Base-by-base conservation (phyloP, 352 stramenopile species). In the Globisporangium viniferum region DNA sequence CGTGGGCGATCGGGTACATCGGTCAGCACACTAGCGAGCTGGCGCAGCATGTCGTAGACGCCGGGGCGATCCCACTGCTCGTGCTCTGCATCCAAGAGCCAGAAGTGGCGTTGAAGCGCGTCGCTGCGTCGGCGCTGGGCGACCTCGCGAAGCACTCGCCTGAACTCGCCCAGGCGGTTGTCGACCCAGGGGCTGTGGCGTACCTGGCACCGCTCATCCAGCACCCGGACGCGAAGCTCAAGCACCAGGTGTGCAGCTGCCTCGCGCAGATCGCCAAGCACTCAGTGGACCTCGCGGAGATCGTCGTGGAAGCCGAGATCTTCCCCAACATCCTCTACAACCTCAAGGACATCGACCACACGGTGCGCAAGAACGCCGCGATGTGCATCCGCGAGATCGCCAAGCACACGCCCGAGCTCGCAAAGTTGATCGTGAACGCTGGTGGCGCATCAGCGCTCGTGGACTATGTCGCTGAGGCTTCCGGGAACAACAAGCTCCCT, bases 101-200 rank as follows among this genome's bases (percentile, higher is more conserved):
- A 0, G 95, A 98, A 74, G 91, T 98, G 35, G 95, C 94, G 7
- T 86, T 98, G 20, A 98, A 98, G 75, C 90, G 95, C 12, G 96
- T 98, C 31, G 92, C 93, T 0, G 94, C 94, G 1, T 98, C 93
- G 0, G 92, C 95, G 10, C 80, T 98, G 18, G 89, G 88, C 35
- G 95, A 98, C 69, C 97, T 98, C 54, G 93, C 92, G 48, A 98
- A 98, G 75, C 95, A 98, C 73, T 98, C 94, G 20, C 91, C 94
- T 3, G 94, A 98, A 69, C 82, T 98, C 5, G 95, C 95, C 3
- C 95, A 98, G 67, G 86, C 92, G 10, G 92, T 98, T 3, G 89
- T 98, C 0, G 95, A 98, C 66, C 92, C 92, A 2, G 94, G 93
- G 14, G 94, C 95, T 1, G 92, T 98, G 3, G 81, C 92, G 3